Evolutionary conservation across 495 filamentous ascomycete species (phyloP).

Genomic region (Daldinia vernicosa): DNA sequence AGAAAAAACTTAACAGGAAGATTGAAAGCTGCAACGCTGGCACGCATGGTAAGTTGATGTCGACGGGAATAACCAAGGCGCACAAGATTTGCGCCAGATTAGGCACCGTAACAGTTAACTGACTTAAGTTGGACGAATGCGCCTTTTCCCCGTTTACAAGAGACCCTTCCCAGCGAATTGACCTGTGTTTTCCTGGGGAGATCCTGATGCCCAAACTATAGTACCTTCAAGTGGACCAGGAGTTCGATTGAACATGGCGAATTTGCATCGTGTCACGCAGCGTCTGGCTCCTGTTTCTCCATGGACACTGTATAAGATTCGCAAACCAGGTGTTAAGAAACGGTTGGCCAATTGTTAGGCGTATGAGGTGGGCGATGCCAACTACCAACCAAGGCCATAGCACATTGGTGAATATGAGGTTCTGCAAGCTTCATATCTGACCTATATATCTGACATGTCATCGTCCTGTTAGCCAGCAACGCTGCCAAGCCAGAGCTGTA

Average conservation of each 20-base stretch:
- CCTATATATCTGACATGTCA: conserved; percentile 43
- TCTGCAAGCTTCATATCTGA: conserved; percentile 34
- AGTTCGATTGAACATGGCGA: conserved; percentile 27
- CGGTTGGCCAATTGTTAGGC: conserved; percentile 40
- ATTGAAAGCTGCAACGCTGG: conserved; percentile 23
- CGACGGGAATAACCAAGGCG: conserved; percentile 29
- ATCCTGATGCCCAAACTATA: conserved; percentile 37
- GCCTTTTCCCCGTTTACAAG: conserved; percentile 26
- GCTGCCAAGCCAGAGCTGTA: conserved; percentile 30
- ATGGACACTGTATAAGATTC: conserved; percentile 36
- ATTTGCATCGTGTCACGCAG: conserved; percentile 42
- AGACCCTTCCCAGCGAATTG: conserved; percentile 28
- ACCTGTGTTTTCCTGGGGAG: conserved; percentile 10
- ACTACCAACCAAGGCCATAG: conserved; percentile 35
- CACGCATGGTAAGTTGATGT: conserved; percentile 30
- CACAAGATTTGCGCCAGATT: conserved; percentile 40
- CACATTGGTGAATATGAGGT: conserved; percentile 28
- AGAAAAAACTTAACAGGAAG: conserved; percentile 6
- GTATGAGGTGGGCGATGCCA: conserved; percentile 37
- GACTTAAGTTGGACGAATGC: conserved; percentile 18
- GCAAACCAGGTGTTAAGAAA: conserved; percentile 39
- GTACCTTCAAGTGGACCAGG: conserved; percentile 24
- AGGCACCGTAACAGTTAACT: conserved; percentile 33
- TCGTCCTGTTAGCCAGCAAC: conserved; percentile 41
- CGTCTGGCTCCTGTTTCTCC: conserved; percentile 32